Evolutionary conservation across 441 rosid species (phyloP).

Genomic region (Syzygium syzygioides): DNA sequence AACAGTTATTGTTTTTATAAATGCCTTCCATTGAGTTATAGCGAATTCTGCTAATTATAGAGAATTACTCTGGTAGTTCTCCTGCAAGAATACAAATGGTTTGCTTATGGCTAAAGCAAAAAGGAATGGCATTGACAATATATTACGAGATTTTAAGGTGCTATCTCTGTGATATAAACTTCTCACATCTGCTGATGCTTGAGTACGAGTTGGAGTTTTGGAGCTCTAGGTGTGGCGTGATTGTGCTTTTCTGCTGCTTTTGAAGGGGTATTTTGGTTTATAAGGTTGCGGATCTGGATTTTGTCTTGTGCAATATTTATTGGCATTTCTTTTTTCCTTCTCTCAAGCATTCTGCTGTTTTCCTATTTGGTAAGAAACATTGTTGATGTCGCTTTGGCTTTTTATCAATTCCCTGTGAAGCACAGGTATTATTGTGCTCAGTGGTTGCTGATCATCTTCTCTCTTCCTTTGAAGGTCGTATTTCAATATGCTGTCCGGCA

Average conservation of each 20-base stretch:
- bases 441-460: background rate
- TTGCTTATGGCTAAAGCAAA: background rate
- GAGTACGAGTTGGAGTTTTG: background rate
- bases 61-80: background rate
- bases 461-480: conserved; percentile 45
- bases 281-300: background rate
- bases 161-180: background rate
- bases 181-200: background rate
- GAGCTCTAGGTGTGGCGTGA: background rate
- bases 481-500: conserved; percentile 75
- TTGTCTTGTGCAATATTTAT: background rate
- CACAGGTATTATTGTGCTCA: background rate
- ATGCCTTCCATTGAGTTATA: background rate
- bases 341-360: background rate
- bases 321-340: background rate
- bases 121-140: background rate
- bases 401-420: background rate
- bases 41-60: background rate
- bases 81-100: background rate
- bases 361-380: background rate
- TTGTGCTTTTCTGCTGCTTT: background rate
- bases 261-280: background rate
- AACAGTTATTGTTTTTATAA: background rate
- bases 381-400: background rate
- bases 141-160: background rate